Evolutionary conservation across 2,329 filamentous ascomycete species (phyloP).

Genomic region (Scytalidium sp.): DNA sequence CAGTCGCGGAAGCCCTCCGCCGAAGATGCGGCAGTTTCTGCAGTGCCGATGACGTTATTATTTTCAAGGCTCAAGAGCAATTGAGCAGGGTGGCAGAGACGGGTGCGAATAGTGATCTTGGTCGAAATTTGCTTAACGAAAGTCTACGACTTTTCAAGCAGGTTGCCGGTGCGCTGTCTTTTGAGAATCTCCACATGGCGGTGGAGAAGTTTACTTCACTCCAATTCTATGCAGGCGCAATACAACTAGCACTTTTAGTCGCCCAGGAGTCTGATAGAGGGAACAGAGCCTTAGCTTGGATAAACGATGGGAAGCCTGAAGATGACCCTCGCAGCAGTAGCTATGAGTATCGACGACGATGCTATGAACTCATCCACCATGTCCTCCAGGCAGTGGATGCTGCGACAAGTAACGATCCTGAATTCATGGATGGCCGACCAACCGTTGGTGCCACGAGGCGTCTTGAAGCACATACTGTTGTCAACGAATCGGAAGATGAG

Average conservation of each 20-base stretch:
- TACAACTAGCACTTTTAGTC: conserved; percentile 80
- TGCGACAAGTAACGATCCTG: conserved; percentile 64
- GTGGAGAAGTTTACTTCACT: conserved; percentile 76
- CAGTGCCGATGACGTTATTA: conserved; percentile 92
- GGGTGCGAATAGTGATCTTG: conserved; percentile 69
- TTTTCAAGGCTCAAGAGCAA: conserved; percentile 97
- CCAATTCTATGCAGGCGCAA: conserved; percentile 90
- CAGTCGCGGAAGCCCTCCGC: conserved; percentile 89
- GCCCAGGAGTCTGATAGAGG: conserved; percentile 83
- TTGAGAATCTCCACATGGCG: conserved; percentile 75
- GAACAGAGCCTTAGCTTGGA: conserved; percentile 80
- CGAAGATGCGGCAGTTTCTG: conserved; percentile 96
- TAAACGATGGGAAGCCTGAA: conserved; percentile 75
- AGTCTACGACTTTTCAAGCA: conserved; percentile 85
- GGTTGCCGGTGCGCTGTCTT: conserved; percentile 79
- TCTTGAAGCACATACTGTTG: conserved; percentile 84
- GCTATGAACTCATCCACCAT: conserved; percentile 85
- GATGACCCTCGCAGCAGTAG: conserved; percentile 66
- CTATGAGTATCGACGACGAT: conserved; percentile 70
- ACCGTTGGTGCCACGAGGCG: conserved; percentile 76
- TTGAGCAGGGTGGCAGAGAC: conserved; percentile 84
- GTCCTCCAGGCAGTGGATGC: conserved; percentile 76
- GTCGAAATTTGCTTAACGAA: conserved; percentile 79
- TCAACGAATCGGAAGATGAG: conserved; percentile 84
- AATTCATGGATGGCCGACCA: conserved; percentile 72